These are phyloP conservation scores for Millerozyma acaciae DNA, from an alignment of 805 yeast species.

Conservation along the genomic window DNA sequence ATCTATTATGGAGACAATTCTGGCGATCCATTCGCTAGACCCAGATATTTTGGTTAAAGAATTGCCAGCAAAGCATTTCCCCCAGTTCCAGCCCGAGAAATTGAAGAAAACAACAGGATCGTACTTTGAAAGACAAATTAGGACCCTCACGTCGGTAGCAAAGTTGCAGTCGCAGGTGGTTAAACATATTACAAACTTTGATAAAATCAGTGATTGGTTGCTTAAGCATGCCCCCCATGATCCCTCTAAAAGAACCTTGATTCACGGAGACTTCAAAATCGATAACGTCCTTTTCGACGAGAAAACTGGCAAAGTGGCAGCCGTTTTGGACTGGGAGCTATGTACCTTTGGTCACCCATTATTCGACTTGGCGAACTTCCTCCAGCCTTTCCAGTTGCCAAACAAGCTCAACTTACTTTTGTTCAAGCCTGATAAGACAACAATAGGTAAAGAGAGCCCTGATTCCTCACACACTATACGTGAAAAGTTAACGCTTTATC, in stretches of 20 bases:
- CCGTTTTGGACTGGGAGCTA: constrained; percentile 64
- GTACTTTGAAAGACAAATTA: constrained; percentile 54
- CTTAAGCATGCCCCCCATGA: constrained; percentile 44
- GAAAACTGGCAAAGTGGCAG: constrained; percentile 44
- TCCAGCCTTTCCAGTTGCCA: constrained; percentile 52
- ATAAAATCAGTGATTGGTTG: constrained; percentile 40
- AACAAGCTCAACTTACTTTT: constrained; percentile 27
- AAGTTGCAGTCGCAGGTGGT: constrained; percentile 34
- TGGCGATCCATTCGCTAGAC: constrained; percentile 49
- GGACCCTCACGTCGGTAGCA: constrained; percentile 43
- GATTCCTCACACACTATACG: constrained; percentile 18
- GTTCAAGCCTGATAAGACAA: constrained; percentile 24
- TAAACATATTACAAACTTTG: constrained; percentile 47
- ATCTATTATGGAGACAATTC: constrained; percentile 45
- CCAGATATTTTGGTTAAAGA: constrained; percentile 35
- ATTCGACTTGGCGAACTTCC: constrained; percentile 55
- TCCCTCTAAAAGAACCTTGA: constrained; percentile 41
- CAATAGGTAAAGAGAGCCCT: constrained; percentile 31
- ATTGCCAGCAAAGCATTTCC: constrained; percentile 46
- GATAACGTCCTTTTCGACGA: constrained; percentile 63
- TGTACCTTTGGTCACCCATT: constrained; percentile 64
- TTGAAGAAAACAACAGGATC: constrained; percentile 15
- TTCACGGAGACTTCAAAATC: constrained; percentile 64
- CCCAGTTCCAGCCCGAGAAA: constrained; percentile 30
- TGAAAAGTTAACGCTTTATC: constrained; percentile 25